Evolutionary conservation across 345 rosid genomes (phyloP).

Genomic region (Linum lewisii): DNA sequence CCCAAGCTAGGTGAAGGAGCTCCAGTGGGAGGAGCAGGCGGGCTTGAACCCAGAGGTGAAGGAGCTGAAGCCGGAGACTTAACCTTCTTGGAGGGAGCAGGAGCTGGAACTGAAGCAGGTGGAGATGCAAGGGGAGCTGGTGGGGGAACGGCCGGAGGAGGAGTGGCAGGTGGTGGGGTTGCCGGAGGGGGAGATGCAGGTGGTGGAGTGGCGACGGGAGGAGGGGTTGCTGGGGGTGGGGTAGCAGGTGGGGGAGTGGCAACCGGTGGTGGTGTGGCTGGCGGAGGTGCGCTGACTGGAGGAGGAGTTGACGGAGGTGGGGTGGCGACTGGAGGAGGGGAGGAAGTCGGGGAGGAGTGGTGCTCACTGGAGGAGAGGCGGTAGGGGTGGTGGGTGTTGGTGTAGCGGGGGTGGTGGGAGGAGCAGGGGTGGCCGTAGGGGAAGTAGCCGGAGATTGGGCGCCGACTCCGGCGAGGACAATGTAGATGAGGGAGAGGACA

Average conservation of each 20-base stretch:
- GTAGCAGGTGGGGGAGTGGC: background rate
- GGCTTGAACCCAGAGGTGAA: background rate
- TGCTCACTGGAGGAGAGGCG: background rate
- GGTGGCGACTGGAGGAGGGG: conserved; percentile 3
- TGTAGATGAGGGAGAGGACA: background rate
- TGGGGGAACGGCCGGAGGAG: background rate
- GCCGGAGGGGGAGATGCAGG: background rate
- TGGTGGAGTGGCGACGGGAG: background rate
- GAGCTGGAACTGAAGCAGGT: conserved; percentile 2
- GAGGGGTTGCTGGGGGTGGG: background rate
- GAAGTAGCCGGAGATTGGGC: background rate
- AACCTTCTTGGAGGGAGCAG: background rate
- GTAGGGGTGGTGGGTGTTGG: conserved; percentile 1
- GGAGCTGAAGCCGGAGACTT: conserved; percentile 1
- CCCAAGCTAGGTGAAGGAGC: conserved; percentile 4
- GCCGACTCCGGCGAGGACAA: background rate
- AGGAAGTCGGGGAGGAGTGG: background rate
- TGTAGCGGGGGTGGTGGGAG: background rate
- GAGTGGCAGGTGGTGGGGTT: background rate
- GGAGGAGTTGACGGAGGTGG: conserved; percentile 1
- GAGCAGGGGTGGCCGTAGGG: background rate
- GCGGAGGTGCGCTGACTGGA: conserved; percentile 4
- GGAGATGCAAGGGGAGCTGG: conserved; percentile 5
- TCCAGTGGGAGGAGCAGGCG: conserved; percentile 1
- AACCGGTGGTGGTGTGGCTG: background rate